Conservation (phyloP, 1,284 basidiomycete genomes). For the Boletus semigastroideus region DNA sequence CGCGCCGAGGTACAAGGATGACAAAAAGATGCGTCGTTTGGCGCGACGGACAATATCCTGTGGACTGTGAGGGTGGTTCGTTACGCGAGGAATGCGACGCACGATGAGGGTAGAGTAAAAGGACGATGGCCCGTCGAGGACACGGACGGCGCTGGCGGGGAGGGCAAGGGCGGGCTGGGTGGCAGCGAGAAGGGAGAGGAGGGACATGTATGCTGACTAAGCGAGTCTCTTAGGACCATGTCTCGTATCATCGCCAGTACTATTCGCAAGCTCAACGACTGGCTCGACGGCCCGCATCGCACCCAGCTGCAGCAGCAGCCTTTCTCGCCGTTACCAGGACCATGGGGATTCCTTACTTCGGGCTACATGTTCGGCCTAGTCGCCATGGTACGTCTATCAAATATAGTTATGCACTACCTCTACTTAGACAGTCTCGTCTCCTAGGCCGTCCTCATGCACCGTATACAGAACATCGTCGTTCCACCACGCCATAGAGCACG, state of each 20-base stretch:
- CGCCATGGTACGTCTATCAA: constrained; percentile 47
- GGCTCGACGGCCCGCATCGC: neutral
- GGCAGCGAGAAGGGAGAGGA: constrained; percentile 27
- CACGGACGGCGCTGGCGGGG: constrained; percentile 34
- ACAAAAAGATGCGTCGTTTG: constrained; percentile 77
- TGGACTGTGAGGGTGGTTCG: neutral
- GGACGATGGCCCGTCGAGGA: constrained; percentile 38
- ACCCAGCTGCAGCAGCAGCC: neutral
- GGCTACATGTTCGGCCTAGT: constrained; percentile 66
- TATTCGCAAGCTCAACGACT: constrained; percentile 1
- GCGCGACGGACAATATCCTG: constrained; percentile 78
- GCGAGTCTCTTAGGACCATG: neutral
- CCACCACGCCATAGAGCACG: constrained; percentile 51
- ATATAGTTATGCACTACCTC: neutral
- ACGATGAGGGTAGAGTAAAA: constrained; percentile 43
- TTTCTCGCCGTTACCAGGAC: constrained; percentile 45
- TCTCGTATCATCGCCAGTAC: neutral
- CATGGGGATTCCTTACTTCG: constrained; percentile 69
- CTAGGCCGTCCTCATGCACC: constrained; percentile 67
- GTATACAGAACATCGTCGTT: constrained; percentile 73
- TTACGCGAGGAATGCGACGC: constrained; percentile 7
- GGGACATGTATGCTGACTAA: constrained; percentile 26
- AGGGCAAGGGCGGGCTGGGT: constrained; percentile 43
- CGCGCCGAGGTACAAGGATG: constrained; percentile 80
- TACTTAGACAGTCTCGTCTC: constrained; percentile 6